Evolutionary conservation across 805 yeast genomes (phyloP).

Genomic region (Scheffersomyces lignosus): DNA sequence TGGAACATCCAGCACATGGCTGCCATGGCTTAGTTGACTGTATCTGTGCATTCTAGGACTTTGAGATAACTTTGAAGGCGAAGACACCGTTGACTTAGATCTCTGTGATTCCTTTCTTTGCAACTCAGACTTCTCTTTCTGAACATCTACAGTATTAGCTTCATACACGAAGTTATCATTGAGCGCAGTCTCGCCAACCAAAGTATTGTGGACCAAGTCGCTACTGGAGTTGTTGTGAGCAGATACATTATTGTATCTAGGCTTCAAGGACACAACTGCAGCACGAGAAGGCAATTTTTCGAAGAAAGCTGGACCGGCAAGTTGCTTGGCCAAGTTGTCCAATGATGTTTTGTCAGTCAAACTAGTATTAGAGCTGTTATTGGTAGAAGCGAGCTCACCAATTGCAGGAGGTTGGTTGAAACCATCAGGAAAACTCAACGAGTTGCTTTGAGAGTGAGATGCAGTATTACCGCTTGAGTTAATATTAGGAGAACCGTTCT

Average conservation of each 20-base stretch:
- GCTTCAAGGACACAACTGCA: conserved; percentile 21
- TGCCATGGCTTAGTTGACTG: no score
- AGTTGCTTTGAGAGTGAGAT: neutral
- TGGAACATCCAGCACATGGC: no score
- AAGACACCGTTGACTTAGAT: no score
- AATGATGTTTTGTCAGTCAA: conserved; percentile 15
- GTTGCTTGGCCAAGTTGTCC: conserved; percentile 41
- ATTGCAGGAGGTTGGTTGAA: neutral
- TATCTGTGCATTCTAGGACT: no score
- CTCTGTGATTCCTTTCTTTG: neutral
- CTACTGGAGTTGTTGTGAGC: conserved; percentile 24
- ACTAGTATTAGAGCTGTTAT: conserved; percentile 3
- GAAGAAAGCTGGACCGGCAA: conserved; percentile 33
- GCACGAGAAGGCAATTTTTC: conserved; percentile 40
- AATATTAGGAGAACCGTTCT: neutral
- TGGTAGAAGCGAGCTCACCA: conserved; percentile 4
- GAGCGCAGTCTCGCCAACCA: conserved; percentile 20
- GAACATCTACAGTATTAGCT: conserved; percentile 8
- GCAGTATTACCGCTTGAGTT: neutral
- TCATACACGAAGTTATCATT: conserved; percentile 34
- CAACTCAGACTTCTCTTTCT: conserved; percentile 1
- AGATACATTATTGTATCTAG: conserved; percentile 7
- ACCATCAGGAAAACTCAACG: neutral
- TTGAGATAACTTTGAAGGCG: no score
- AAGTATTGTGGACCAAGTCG: conserved; percentile 20